Base-by-base conservation (phyloP, 768 basidiomycete genomes). In the Cantharellus anzutake region DNA sequence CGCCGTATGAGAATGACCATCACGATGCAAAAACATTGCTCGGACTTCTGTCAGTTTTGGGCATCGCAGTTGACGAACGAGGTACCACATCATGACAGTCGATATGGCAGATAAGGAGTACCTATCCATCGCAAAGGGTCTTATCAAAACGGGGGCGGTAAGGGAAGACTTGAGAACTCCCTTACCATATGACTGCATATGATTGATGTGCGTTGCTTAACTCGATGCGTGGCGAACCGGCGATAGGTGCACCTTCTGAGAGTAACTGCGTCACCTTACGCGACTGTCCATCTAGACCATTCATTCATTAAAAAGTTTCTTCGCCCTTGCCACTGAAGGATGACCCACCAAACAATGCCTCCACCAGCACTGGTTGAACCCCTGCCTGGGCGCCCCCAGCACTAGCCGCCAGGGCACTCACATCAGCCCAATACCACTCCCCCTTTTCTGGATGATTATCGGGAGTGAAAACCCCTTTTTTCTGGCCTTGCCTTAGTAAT, bases 151-250 rank as follows among this genome's bases (percentile, higher is more conserved):
- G 44, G 44, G 44, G 11, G 60, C 20, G 59, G 34, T 51, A 60
- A 3, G 42, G 41, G 60, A 29, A 37, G 58, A 38, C 34, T 56
- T 39, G 55, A 35, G 1, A 41, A 67, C 76, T 41, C 67, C 20
- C 76, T 42, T 68, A 92, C 96, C 96, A 99, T 5, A 93, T 99
- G 14, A 86, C 78, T 3, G 96, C 89, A 71, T 99, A 99, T 5
- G 90, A 92, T 3, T 87, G 75, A 72, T 99, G 96, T 41, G 89
- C 80, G 70, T 99, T 99, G 53, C 94, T 78, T 51, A 99, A 72
- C 66, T 97, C 90, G 35, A 97, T 81, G 2, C 79, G 79, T 3
- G 90, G 79, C 34, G 83, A 70, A 56, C 90, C 80, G 44, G 94
- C 96, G 52, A 98, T 73, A 2, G 96, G 96, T 52, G 84, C 75